Base-by-base conservation (phyloP, 805 yeast species). In the Kazachstania africana region DNA sequence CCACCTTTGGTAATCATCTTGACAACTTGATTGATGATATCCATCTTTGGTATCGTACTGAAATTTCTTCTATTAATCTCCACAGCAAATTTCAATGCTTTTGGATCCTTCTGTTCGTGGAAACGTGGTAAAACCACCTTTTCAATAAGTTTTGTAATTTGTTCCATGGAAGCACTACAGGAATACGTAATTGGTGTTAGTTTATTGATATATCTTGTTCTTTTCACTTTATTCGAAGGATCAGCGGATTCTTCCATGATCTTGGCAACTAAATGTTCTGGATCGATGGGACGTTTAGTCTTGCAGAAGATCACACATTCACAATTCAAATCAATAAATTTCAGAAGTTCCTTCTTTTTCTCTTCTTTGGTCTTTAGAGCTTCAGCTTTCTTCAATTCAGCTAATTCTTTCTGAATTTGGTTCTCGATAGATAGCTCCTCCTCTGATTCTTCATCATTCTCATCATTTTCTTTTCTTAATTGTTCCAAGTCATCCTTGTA, bases 301-400 rank as follows among this genome's bases (percentile, higher is more conserved):
- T 93, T 81, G 45, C 85, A 71, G 50, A 88, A 91, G 2, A 85
- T 70, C 26, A 91, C 74, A 55, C 94, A 83, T 51, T 82, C 94
- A 47, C 85, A 77, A 13, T 75, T 78, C 22, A 83, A 53, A 5
- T 72, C 77, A 16, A 81, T 65, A 27, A 79, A 75, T 29, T 64
- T 60, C 16, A 80, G 53, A 8, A 72, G 52, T 26, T 66, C 65
- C 35, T 70, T 71, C 34, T 63, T 50, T 18, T 56, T 59, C 16
- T 58, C 55, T 5, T 51, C 50, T 23, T 42, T 51, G 8, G 52
- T 36, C 29, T 68, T 66, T 15, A 50, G 49, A 15, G 39, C 41
- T 17, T 27, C 34, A 32, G 45, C 34, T 5, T 23, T 63, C 57
- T 73, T 71, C 47, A 91, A 41, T 8, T 65, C 81, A 16, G 63